phyloP scores from a whole-genome alignment of 371 early-diverging fungal species.

The Saksenaea oblongispora region DNA sequence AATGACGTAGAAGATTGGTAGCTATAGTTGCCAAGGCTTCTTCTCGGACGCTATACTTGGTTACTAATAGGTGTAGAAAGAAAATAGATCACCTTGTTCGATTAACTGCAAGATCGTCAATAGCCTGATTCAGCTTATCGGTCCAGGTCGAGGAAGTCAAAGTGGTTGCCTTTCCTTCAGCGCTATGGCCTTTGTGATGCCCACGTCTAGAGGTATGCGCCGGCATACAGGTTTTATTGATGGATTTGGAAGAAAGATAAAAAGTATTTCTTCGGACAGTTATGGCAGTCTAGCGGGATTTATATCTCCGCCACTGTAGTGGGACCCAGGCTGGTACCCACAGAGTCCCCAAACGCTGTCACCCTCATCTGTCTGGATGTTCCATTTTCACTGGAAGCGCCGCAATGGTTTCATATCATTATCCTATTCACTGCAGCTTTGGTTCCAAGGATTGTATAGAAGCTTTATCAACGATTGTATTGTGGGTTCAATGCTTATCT shows the following conservation, averaged over 20 bases:
- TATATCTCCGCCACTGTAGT: no score
- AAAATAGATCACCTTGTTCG: conserved; percentile 30
- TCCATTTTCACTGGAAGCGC: no score
- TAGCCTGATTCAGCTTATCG: conserved; percentile 33
- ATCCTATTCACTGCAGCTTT: no score
- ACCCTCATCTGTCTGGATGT: no score
- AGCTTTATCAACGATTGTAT: no score
- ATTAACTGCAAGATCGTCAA: conserved; percentile 38
- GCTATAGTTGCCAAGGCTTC: conserved; percentile 31
- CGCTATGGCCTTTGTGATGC: conserved; percentile 8
- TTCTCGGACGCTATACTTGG: conserved; percentile 29
- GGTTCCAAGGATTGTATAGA: no score
- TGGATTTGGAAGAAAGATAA: not conserved
- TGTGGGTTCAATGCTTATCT: no score
- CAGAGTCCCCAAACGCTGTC: no score
- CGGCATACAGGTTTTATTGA: not conserved
- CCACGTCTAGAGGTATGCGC: not conserved
- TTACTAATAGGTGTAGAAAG: not conserved
- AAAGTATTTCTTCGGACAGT: not conserved
- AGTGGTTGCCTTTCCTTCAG: not conserved
- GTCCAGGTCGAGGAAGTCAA: conserved; percentile 20
- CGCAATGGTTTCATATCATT: no score
- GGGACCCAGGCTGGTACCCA: no score
- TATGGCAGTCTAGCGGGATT: no score
- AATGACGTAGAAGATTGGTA: conserved; percentile 24